phyloP scores from a whole-genome alignment of 805 yeast genomes.

The Yarrowia keelungensis region DNA sequence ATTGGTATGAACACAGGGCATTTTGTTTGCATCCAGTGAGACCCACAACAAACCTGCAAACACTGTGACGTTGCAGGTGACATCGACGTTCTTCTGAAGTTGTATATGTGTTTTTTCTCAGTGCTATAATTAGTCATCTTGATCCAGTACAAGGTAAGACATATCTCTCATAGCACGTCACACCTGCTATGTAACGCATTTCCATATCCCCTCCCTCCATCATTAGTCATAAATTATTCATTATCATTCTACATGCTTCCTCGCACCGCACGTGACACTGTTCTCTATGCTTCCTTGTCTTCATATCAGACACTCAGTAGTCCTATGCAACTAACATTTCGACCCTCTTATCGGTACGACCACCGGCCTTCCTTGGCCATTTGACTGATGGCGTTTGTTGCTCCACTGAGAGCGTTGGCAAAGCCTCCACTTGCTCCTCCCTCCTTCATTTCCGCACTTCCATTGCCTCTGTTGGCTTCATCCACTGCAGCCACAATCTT shows the following conservation, averaged over 20 bases:
- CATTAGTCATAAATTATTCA: constrained; percentile 1
- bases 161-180: too few relatives aligned
- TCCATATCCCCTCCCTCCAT: background rate
- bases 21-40: background rate
- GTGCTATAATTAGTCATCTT: too few relatives aligned
- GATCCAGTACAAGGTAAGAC: too few relatives aligned
- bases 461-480: constrained; percentile 48
- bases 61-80: too few relatives aligned
- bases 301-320: background rate
- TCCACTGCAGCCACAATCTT: constrained; percentile 72
- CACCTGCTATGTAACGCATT: too few relatives aligned
- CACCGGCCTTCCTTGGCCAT: constrained; percentile 45
- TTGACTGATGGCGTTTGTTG: constrained; percentile 45
- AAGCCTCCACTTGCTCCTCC: constrained; percentile 38
- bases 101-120: too few relatives aligned
- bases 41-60: background rate
- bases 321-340: constrained; percentile 5
- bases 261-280: constrained; percentile 1
- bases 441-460: constrained; percentile 43
- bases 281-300: constrained; percentile 28
- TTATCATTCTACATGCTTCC: background rate
- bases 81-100: background rate
- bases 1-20: background rate
- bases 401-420: constrained; percentile 44
- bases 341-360: constrained; percentile 5